Conservation (phyloP, 164 flowering plant genomes). For the Nelumbo lutea region DNA sequence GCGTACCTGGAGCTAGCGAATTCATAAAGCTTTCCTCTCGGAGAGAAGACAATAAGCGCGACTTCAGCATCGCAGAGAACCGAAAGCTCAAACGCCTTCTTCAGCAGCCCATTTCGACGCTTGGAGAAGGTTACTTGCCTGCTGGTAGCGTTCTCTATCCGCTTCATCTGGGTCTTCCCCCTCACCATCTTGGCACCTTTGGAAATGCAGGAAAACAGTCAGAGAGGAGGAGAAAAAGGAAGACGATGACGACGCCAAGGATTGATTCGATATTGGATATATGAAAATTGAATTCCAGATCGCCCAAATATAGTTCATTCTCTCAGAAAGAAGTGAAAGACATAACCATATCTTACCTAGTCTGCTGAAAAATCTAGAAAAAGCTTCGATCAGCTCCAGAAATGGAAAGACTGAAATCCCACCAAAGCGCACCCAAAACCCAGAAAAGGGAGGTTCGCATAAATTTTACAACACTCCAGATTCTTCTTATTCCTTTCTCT, state of each 20-base stretch:
- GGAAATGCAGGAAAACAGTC: too few species aligned
- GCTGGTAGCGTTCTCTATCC: constrained; percentile 49
- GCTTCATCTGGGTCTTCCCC: constrained; percentile 51
- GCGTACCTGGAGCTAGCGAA: constrained; percentile 37
- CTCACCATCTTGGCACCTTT: constrained; percentile 35
- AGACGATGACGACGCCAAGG: too few species aligned
- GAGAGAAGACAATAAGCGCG: constrained; percentile 47
- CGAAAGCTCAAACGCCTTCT: constrained; percentile 52
- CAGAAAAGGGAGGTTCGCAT: neutral
- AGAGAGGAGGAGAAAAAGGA: too few species aligned
- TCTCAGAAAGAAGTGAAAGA: too few species aligned
- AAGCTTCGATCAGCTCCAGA: too few species aligned
- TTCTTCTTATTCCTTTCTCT: neutral
- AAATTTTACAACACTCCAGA: neutral
- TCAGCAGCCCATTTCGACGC: constrained; percentile 43
- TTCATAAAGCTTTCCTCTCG: constrained; percentile 45
- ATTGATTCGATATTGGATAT: too few species aligned
- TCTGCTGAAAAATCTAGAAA: too few species aligned
- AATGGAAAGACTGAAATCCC: neutral
- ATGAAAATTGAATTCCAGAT: too few species aligned
- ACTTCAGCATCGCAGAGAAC: constrained; percentile 52
- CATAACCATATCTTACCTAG: neutral
- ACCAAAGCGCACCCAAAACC: neutral
- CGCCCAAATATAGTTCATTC: too few species aligned
- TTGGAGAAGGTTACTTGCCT: constrained; percentile 57